Percentiles rank a stretch among this genome's conserved stretches.
Conservation (phyloP, 768 basidiomycete genomes). For the Lepiota brunneoincarnata region DNA sequence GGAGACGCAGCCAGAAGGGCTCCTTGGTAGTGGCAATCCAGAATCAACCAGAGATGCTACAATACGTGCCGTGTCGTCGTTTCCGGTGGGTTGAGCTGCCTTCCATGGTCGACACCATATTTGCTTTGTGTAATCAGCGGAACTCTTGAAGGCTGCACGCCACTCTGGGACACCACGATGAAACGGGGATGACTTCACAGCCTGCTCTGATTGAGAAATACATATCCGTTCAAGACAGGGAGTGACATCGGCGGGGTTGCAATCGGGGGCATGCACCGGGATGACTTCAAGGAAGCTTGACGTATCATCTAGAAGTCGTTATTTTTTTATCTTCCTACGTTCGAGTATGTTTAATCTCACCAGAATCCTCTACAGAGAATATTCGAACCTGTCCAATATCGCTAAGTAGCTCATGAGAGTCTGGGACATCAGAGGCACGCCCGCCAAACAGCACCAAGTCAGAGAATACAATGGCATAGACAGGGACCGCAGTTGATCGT, state of each 20-base stretch:
- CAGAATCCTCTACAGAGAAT: conserved; percentile 8
- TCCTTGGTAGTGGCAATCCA: conserved; percentile 64
- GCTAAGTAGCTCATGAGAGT: conserved; percentile 24
- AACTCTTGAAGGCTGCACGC: conserved; percentile 53
- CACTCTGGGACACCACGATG: conserved; percentile 26
- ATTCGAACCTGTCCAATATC: conserved; percentile 47
- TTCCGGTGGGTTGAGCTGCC: conserved; percentile 19
- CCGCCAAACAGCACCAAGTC: conserved; percentile 64
- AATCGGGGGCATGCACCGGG: neutral
- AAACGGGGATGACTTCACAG: neutral
- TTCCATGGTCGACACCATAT: conserved; percentile 13
- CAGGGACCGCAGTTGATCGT: conserved; percentile 13
- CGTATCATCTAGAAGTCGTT: neutral
- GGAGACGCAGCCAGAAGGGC: conserved; percentile 62
- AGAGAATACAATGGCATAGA: conserved; percentile 55
- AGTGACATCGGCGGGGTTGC: neutral
- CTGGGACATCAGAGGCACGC: conserved; percentile 12
- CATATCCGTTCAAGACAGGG: neutral
- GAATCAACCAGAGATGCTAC: conserved; percentile 36
- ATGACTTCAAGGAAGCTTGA: neutral
- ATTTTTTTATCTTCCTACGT: neutral
- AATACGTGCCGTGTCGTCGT: conserved; percentile 28
- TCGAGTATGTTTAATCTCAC: neutral
- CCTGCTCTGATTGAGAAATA: neutral
- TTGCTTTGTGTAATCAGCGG: conserved; percentile 20